A percentile compares a stretch with the other conserved stretches of the same genome.
Conservation (phyloP, 441 rosid species). For the Populus hybrid region DNA sequence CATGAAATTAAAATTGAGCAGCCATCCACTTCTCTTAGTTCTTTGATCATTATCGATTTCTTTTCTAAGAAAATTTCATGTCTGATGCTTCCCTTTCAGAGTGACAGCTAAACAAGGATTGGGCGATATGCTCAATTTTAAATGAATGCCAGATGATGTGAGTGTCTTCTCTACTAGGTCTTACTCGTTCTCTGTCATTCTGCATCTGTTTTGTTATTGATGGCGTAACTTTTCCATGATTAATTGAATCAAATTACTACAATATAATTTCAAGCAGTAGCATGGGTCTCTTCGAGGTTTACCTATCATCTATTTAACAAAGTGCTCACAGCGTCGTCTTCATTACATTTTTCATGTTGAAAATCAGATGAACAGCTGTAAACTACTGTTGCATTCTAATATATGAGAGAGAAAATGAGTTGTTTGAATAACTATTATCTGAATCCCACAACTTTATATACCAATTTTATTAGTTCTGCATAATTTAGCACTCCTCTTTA, state of each 20-base stretch:
- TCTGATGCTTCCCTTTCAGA: neutral
- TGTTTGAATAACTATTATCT: neutral
- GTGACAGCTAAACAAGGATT: conserved; percentile 12
- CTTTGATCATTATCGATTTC: neutral
- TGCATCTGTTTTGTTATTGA: neutral
- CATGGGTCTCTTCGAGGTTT: neutral
- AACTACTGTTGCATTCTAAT: neutral
- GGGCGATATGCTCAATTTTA: conserved; percentile 8
- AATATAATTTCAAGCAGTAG: neutral
- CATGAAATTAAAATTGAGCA: neutral
- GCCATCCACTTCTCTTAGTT: neutral
- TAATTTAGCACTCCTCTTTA: neutral
- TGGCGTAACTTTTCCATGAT: conserved; percentile 6
- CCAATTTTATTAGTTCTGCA: neutral
- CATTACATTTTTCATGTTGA: neutral
- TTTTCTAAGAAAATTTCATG: neutral
- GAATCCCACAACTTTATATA: too few species aligned
- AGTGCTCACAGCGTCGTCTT: neutral
- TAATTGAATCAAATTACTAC: conserved; percentile 14
- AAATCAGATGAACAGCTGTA: neutral
- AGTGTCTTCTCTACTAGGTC: conserved; percentile 19
- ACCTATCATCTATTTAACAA: neutral
- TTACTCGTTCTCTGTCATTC: neutral
- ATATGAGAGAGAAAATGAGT: neutral
- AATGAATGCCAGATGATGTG: conserved; percentile 17